Conservation (phyloP, 179 eudicot genomes). For the Amaranthus tricolor region DNA sequence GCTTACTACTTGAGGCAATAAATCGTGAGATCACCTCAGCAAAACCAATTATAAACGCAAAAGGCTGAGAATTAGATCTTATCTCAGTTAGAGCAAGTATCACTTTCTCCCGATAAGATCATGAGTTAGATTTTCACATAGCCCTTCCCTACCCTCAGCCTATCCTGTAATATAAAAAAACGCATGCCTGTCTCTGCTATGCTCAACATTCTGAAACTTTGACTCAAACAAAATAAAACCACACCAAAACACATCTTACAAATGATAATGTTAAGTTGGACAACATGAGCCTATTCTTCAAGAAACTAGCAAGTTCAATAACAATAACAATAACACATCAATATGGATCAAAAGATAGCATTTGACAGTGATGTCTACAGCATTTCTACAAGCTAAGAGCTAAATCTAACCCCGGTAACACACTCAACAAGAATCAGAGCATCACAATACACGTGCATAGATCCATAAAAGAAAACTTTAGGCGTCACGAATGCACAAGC, state of each 20-base stretch:
- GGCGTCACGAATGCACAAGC: not conserved
- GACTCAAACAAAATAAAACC: not conserved
- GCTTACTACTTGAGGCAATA: too few relatives aligned
- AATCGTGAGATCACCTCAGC: too few relatives aligned
- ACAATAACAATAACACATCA: not conserved
- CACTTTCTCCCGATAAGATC: too few relatives aligned
- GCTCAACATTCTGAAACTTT: not conserved
- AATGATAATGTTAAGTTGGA: not conserved
- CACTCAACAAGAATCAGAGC: not conserved
- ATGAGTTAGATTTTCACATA: too few relatives aligned
- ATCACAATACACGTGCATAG: not conserved
- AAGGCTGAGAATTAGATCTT: too few relatives aligned
- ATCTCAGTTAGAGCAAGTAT: too few relatives aligned
- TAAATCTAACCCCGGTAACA: not conserved
- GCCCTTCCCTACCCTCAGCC: too few relatives aligned
- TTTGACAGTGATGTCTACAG: constrained; percentile 3
- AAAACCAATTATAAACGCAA: too few relatives aligned
- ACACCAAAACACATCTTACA: not conserved
- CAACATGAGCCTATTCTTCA: not conserved
- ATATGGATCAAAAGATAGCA: not conserved
- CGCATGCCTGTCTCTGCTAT: not conserved
- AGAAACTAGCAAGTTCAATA: not conserved
- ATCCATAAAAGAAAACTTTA: constrained; percentile 2
- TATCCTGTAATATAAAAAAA: not conserved
- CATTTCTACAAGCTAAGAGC: not conserved